phyloP scores from a whole-genome alignment of 257 asterid genomes.

The Euphrasia confusa region DNA sequence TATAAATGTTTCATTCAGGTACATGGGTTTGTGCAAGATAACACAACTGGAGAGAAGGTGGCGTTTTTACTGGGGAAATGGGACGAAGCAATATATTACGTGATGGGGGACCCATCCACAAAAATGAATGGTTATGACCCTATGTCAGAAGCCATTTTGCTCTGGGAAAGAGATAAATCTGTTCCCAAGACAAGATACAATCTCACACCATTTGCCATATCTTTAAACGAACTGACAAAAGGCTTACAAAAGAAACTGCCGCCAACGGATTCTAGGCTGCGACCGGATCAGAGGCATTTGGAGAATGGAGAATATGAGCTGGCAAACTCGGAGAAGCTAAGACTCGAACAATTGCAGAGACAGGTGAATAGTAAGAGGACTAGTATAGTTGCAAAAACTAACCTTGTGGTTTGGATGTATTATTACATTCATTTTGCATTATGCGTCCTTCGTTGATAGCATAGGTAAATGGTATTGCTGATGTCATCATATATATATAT shows the following conservation, averaged over 20 bases:
- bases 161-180: constrained; percentile 94
- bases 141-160: constrained; percentile 81
- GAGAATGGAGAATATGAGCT: constrained; percentile 95
- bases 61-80: constrained; percentile 91
- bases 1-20: constrained; percentile 38
- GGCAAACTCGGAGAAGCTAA: constrained; percentile 92
- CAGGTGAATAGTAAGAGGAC: constrained; percentile 47
- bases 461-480: no score
- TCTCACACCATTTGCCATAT: constrained; percentile 89
- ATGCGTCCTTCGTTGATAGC: neutral
- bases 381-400: neutral
- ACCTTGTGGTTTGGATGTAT: neutral
- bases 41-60: constrained; percentile 88
- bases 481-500: no score
- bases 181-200: constrained; percentile 82
- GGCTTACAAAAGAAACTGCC: constrained; percentile 74
- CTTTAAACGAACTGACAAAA: constrained; percentile 81
- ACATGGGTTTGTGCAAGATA: constrained; percentile 98
- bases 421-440: neutral
- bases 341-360: constrained; percentile 97
- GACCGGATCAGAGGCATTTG: constrained; percentile 97
- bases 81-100: constrained; percentile 98
- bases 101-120: constrained; percentile 82
- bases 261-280: constrained; percentile 88
- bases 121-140: constrained; percentile 98